These are phyloP conservation scores for Kurtzmaniella quercitrusa DNA, from an alignment of 1,139 yeast species.

Conservation along the genomic window DNA sequence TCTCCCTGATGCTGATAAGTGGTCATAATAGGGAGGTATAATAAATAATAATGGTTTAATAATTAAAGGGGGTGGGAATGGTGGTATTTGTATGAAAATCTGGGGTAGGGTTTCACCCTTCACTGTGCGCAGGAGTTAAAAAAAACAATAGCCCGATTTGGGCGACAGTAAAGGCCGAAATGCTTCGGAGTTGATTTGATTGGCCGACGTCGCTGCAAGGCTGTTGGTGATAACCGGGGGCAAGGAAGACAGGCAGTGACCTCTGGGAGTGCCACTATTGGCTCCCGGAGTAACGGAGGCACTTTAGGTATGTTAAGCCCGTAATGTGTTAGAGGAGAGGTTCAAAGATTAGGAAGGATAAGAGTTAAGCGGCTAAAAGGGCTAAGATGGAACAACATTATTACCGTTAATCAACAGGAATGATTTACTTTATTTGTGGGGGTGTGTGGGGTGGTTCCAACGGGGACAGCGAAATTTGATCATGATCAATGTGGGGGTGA, in stretches of 20 bases:
- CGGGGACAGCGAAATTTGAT: no score
- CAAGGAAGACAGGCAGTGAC: background rate
- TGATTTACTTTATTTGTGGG: no score
- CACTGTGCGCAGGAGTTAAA: background rate
- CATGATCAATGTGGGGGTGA: no score
- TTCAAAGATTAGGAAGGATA: no score
- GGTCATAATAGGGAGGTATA: conserved; percentile 12
- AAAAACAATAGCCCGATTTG: background rate
- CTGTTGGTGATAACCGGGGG: background rate
- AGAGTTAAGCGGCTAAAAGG: no score
- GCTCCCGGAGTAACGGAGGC: background rate
- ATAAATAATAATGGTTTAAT: background rate
- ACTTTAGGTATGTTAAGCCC: no score
- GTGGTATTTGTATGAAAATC: conserved; percentile 1
- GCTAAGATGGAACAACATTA: no score
- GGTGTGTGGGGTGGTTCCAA: no score
- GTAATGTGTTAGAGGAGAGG: no score
- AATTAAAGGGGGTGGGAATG: background rate
- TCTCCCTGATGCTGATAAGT: conserved; percentile 58
- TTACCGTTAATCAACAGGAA: no score
- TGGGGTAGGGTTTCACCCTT: conserved; percentile 3
- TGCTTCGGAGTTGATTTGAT: conserved; percentile 3
- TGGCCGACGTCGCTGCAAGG: background rate
- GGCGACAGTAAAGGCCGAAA: conserved; percentile 2
- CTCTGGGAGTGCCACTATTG: no score